Evolutionary conservation across 257 asterid genomes (phyloP), one percentile per base, ranked within the genome.

Genomic region (Petunia secreta): DNA sequence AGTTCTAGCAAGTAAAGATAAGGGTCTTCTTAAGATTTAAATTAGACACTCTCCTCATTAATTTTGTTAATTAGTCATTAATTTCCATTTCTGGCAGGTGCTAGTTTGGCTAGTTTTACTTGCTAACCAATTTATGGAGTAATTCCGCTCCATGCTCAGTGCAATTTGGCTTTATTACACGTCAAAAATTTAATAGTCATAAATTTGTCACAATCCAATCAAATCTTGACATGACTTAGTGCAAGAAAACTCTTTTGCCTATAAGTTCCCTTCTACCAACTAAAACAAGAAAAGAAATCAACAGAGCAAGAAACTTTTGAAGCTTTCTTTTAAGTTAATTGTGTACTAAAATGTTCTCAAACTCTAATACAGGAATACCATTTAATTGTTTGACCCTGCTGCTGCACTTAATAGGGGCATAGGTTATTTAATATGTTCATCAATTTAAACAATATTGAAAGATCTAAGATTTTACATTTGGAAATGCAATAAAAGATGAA

Each of bases 71-170:
- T 69, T 46, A 25, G 4, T 68, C 8, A 40, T 40, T 68, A 68
- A 36, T 52, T 46, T 16, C 43, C n/a, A 14, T 71, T 48, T 46
- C 25, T 69, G 43, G 77, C 77, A 69, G 9, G 77, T 25, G 5
- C 59, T 25, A 0, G 10, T 25, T 71, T 71, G 43, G 77, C 25
- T 71, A 48, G 11, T 36, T 69, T 25, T 48, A 48, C 77, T 71
- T 71, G 16, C 77, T 25, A 71, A 71, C 77, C 60, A 71, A 48
- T 48, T 69, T 44, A 4, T 69, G 76, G 13, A 60, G 16, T 10
- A 68, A 68, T 44, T 44, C 11, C 57, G 1, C 57, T 2, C 57
- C 57, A 10, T 52, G 15, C 15, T 52, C 9, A 52, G 3, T 52
- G 4, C 41, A 48, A 34, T 34, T 69, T 46, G 59, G 39, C 59